Evolutionary conservation across 2,329 filamentous ascomycete species (phyloP).

Genomic region (Colletotrichum ledebouriae): DNA sequence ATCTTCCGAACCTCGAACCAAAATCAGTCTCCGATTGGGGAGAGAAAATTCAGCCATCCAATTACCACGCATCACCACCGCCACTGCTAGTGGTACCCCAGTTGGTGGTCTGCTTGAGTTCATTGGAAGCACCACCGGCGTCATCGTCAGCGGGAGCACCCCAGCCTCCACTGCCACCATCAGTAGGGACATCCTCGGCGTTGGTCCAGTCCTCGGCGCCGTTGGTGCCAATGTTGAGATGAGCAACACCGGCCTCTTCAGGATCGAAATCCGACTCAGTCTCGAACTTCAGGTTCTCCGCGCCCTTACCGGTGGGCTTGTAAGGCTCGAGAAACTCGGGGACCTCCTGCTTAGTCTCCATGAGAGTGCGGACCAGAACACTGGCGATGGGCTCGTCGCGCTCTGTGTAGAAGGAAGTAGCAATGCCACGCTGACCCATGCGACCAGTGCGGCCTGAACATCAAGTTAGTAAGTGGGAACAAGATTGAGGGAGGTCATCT

Average conservation of each 20-base stretch:
- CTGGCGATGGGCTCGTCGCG: constrained; percentile 79
- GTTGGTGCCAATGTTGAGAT: constrained; percentile 42
- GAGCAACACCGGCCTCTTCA: constrained; percentile 47
- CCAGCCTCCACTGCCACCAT: constrained; percentile 43
- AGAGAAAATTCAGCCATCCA: constrained; percentile 24
- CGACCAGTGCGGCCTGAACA: constrained; percentile 86
- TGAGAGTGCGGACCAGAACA: constrained; percentile 82
- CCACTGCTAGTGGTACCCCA: constrained; percentile 33
- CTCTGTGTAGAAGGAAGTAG: constrained; percentile 90
- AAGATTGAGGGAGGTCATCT: constrained; percentile 45
- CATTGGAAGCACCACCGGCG: constrained; percentile 3
- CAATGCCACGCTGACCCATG: constrained; percentile 88
- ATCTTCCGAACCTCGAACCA: constrained; percentile 5
- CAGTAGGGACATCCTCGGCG: constrained; percentile 40
- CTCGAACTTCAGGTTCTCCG: constrained; percentile 65
- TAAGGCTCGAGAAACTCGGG: constrained; percentile 84
- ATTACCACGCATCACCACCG: constrained; percentile 33
- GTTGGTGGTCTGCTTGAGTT: constrained; percentile 29
- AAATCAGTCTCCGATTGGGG: background rate
- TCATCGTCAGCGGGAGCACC: constrained; percentile 34
- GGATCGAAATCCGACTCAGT: constrained; percentile 67
- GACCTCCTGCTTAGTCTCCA: constrained; percentile 83
- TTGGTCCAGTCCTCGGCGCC: constrained; percentile 43
- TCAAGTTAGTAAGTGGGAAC: background rate
- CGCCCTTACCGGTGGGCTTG: constrained; percentile 64